Evolutionary conservation across 2,329 filamentous ascomycete genomes (phyloP).

Genomic region (Akanthomyces muscarius): DNA sequence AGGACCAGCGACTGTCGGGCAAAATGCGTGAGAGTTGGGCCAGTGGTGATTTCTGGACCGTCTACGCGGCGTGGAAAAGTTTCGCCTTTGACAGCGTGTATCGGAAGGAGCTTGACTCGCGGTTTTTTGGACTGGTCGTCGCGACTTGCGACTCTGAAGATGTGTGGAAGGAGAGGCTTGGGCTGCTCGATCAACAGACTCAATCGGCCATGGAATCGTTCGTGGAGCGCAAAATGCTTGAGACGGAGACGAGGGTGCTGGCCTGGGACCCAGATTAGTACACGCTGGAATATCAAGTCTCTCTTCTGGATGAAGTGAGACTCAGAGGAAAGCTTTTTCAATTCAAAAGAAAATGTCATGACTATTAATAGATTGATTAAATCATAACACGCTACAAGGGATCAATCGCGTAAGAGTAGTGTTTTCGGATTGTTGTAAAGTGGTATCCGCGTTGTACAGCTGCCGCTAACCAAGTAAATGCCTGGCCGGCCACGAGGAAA

Average conservation of each 20-base stretch:
- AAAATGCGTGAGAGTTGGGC: not conserved
- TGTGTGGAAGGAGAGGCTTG: not conserved
- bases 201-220: not conserved
- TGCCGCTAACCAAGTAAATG: no score
- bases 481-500: no score
- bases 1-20: not conserved
- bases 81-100: not conserved
- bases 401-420: no score
- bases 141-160: not conserved
- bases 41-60: not conserved
- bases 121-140: not conserved
- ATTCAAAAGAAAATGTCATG: no score
- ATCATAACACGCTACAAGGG: no score
- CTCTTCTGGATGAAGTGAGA: no score
- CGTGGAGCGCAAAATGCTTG: not conserved
- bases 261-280: not conserved
- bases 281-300: not conserved
- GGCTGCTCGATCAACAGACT: not conserved
- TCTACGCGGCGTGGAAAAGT: slow-evolving; percentile 1
- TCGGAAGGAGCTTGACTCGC: not conserved
- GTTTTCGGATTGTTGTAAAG: no score
- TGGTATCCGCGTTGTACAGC: no score
- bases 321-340: no score
- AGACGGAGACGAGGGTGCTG: slow-evolving; percentile 1
- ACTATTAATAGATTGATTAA: no score